These are phyloP conservation scores for Spizellomyces punctatus DNA, from an alignment of 192 early-diverging fungal species.

Conservation along the genomic window DNA sequence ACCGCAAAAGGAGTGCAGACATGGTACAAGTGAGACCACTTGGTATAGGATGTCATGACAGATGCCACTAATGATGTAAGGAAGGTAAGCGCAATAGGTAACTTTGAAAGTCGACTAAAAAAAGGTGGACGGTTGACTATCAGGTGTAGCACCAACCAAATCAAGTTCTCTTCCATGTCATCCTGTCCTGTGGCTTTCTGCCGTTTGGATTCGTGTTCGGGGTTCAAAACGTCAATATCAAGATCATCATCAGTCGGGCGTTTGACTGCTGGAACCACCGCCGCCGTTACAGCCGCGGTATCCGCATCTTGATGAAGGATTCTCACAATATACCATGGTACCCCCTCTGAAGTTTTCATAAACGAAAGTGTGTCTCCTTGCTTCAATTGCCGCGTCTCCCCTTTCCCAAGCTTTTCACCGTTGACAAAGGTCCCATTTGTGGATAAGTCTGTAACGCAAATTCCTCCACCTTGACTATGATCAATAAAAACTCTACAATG, in stretches of 20 bases:
- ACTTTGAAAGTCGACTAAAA: not conserved
- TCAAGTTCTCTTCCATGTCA: slow-evolving; percentile 9
- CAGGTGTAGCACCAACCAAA: not conserved
- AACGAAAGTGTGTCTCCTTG: not conserved
- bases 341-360: not conserved
- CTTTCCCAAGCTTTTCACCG: slow-evolving; percentile 15
- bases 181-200: not conserved
- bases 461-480: not conserved
- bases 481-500: slow-evolving; percentile 6
- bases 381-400: not conserved
- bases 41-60: slow-evolving; percentile 35
- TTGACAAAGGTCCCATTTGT: slow-evolving; percentile 20
- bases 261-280: not conserved
- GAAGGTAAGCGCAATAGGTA: not conserved
- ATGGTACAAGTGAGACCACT: slow-evolving; percentile 22
- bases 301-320: not conserved
- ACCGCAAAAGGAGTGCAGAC: slow-evolving; percentile 41
- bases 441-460: slow-evolving; percentile 5
- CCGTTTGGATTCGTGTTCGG: not conserved
- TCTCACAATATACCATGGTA: not conserved
- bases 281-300: not conserved
- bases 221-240: not conserved
- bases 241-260: not conserved
- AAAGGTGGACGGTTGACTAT: not conserved
- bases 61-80: slow-evolving; percentile 12